Conservation (phyloP, 768 basidiomycete species). For the Pleurotus eryngii region DNA sequence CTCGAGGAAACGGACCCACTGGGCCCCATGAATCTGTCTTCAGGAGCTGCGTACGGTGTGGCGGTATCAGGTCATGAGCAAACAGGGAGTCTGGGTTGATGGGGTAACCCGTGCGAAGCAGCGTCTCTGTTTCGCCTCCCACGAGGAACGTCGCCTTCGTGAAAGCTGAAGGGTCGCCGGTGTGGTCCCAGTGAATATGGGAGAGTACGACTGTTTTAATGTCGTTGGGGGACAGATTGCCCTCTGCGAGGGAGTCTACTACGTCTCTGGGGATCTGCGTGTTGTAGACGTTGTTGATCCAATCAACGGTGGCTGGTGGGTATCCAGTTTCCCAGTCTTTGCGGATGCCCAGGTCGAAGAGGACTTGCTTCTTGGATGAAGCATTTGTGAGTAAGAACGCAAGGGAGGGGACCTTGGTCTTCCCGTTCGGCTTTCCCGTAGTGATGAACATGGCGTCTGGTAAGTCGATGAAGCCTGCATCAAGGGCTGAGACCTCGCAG, state of each 20-base stretch:
- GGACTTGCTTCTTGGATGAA: constrained; percentile 25
- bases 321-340: constrained; percentile 39
- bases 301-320: constrained; percentile 29
- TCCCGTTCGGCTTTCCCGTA: constrained; percentile 24
- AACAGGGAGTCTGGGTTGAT: constrained; percentile 30
- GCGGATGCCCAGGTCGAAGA: constrained; percentile 58
- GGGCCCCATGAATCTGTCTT: constrained; percentile 29
- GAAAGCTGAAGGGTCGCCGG: constrained; percentile 46
- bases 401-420: constrained; percentile 38
- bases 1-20: constrained; percentile 48
- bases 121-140: constrained; percentile 33
- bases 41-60: constrained; percentile 38
- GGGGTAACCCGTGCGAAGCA: constrained; percentile 41
- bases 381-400: constrained; percentile 53
- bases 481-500: constrained; percentile 52
- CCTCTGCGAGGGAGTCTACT: constrained; percentile 44
- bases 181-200: constrained; percentile 55
- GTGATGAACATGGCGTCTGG: constrained; percentile 35
- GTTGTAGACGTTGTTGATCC: constrained; percentile 21
- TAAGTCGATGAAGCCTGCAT: constrained; percentile 43
- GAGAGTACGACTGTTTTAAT: constrained; percentile 45
- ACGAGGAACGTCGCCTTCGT: constrained; percentile 45
- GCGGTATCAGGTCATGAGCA: constrained; percentile 30
- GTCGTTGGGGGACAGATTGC: constrained; percentile 39
- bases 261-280: constrained; percentile 34